Conservation (phyloP, 306 rosid species). For the Quercus glauca region DNA sequence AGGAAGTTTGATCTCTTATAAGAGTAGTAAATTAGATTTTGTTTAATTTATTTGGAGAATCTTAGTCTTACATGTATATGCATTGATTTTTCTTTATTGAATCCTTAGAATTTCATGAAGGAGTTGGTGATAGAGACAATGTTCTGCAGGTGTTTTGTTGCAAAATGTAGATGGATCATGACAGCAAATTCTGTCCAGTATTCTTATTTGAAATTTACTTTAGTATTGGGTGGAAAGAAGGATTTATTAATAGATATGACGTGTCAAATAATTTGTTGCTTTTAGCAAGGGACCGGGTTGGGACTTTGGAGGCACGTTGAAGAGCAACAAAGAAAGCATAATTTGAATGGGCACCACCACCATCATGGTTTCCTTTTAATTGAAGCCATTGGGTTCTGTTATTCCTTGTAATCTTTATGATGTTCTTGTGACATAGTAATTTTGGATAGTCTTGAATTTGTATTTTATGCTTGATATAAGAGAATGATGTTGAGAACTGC, state of each 20-base stretch:
- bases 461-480: background rate
- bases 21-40: background rate
- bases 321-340: constrained; percentile 23
- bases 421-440: background rate
- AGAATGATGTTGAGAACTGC: background rate
- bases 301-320: constrained; percentile 14
- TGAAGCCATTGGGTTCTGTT: background rate
- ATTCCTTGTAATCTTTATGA: background rate
- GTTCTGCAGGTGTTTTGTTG: constrained; percentile 55
- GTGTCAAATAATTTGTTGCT: constrained; percentile 28
- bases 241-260: constrained; percentile 39
- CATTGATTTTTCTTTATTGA: background rate
- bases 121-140: constrained; percentile 11
- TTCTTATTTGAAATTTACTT: constrained; percentile 27
- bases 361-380: constrained; percentile 27
- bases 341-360: constrained; percentile 30
- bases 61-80: background rate
- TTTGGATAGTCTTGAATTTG: background rate
- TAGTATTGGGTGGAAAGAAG: constrained; percentile 36
- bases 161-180: constrained; percentile 43
- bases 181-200: constrained; percentile 35
- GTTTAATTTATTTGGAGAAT: constrained; percentile 1
- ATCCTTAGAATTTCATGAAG: constrained; percentile 15
- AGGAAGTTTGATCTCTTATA: background rate
- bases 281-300: constrained; percentile 30